phyloP scores from a whole-genome alignment of 2,329 filamentous ascomycete species.

The Clonostachys rhizophaga region DNA sequence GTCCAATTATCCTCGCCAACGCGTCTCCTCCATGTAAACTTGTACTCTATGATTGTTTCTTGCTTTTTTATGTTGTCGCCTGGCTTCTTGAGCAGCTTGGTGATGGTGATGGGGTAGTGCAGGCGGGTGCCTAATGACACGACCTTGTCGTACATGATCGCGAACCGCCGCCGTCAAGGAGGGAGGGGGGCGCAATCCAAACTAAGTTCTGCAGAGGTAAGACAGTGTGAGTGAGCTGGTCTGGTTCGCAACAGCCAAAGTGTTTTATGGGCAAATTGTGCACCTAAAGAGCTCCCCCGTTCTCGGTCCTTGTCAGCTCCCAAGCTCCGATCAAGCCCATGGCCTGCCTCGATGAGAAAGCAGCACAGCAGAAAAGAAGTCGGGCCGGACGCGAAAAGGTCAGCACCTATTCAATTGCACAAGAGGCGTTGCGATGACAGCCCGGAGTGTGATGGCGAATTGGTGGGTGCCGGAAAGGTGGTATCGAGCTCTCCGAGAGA shows the following conservation, averaged over 20 bases:
- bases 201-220: neutral
- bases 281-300: constrained; percentile 11
- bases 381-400: no score
- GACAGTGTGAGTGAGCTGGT: neutral
- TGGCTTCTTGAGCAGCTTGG: constrained; percentile 70
- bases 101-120: constrained; percentile 91
- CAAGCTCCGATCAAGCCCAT: constrained; percentile 24
- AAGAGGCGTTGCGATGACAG: no score
- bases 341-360: constrained; percentile 12
- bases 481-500: no score
- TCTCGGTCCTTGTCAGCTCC: constrained; percentile 20
- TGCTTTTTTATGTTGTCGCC: constrained; percentile 73
- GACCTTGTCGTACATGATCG: constrained; percentile 29
- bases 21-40: constrained; percentile 74
- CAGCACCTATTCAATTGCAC: no score
- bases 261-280: neutral
- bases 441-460: no score
- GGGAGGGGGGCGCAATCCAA: neutral
- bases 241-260: constrained; percentile 13
- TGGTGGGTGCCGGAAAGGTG: no score
- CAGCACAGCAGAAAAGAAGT: no score
- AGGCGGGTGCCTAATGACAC: constrained; percentile 58
- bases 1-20: constrained; percentile 54
- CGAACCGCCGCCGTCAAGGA: neutral
- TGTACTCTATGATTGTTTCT: constrained; percentile 80